Evolutionary conservation across 2,329 filamentous ascomycete species (phyloP).

Genomic region (Alternaria solani): DNA sequence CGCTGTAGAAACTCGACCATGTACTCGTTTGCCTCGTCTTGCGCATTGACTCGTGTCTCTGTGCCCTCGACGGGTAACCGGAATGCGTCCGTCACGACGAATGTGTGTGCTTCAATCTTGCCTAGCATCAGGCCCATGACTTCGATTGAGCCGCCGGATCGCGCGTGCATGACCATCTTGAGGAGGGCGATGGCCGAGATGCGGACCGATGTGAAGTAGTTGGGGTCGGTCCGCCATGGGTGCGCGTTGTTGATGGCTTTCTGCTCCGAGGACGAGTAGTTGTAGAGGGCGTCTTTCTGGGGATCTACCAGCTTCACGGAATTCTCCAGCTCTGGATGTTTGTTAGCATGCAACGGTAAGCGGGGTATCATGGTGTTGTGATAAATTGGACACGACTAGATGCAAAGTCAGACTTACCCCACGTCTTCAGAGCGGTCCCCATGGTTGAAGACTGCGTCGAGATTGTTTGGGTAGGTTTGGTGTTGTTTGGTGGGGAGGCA

Average conservation of each 20-base stretch:
- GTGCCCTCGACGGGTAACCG: slow-evolving; percentile 94
- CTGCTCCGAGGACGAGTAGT: slow-evolving; percentile 75
- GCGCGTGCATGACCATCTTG: slow-evolving; percentile 99
- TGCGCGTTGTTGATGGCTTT: slow-evolving; percentile 69
- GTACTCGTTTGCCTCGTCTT: slow-evolving; percentile 96
- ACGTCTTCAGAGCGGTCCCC: slow-evolving; percentile 48
- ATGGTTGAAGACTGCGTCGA: slow-evolving; percentile 28
- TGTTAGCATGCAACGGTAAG: slow-evolving; percentile 24
- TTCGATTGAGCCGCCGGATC: slow-evolving; percentile 90
- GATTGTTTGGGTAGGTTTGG: slow-evolving; percentile 12
- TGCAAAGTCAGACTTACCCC: slow-evolving; percentile 37
- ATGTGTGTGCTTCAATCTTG: slow-evolving; percentile 83
- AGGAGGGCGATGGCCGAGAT: slow-evolving; percentile 93
- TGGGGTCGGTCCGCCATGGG: slow-evolving; percentile 80
- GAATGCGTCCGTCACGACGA: slow-evolving; percentile 94
- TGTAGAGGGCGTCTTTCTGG: slow-evolving; percentile 88
- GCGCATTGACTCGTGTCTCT: slow-evolving; percentile 97
- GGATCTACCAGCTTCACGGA: slow-evolving; percentile 81
- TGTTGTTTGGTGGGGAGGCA: slow-evolving; percentile 20
- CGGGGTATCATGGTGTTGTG: slow-evolving; percentile 16
- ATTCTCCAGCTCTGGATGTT: slow-evolving; percentile 82
- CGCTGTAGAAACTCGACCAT: slow-evolving; percentile 84
- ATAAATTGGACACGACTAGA: not conserved
- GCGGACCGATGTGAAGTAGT: slow-evolving; percentile 92
- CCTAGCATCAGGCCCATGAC: slow-evolving; percentile 99